Base-by-base conservation (phyloP, 495 filamentous ascomycete genomes). In the Lophiostoma macrostomum region DNA sequence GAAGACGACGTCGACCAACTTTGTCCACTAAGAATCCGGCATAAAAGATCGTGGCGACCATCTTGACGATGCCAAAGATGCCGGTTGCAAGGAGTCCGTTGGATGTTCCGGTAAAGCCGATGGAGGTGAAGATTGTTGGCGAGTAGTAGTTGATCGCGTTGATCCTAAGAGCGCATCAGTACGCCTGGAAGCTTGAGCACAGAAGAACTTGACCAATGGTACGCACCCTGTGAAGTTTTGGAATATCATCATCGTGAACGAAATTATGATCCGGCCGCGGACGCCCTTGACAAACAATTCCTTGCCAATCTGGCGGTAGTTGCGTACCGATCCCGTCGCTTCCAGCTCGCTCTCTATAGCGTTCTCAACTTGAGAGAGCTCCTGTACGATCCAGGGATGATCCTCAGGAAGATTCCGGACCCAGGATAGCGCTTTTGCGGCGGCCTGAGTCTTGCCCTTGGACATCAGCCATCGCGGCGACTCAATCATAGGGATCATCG, bases 381-480 rank as follows among this genome's bases (percentile, higher is more conserved):
- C 30, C n/a, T 10, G n/a, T 34, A 11, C 58, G 32, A 86, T 80
- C 46, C 85, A 86, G 34, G 78, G 72, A 40, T 86, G 74, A 5
- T 76, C 70, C 8, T 66, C 61, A 8, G 71, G 60, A 32, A 86
- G 75, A 22, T 81, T 75, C 19, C 83, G 79, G 39, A 85, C 74
- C 76, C 78, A 84, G 68, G 72, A 75, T 11, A 85, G 75, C 42
- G 78, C 78, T 49, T 71, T 66, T 44, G 81, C 67, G 10, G 79
- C 83, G 38, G 79, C 40, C 14, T 80, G 69, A 4, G 78, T 73
- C 18, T 65, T 66, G 30, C 74, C 75, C 56, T 80, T 77, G 34
- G 72, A 65, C 28, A 83, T 67, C 10, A 85, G 76, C 81, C 81
- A 86, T 47, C 80, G 68, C 0, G 82, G 82, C 2, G 76, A 80